A percentile compares a stretch with the other conserved stretches of the same genome.
Conservation (phyloP, 2,329 filamentous ascomycete species). For the Sclerotinia subarctica region DNA sequence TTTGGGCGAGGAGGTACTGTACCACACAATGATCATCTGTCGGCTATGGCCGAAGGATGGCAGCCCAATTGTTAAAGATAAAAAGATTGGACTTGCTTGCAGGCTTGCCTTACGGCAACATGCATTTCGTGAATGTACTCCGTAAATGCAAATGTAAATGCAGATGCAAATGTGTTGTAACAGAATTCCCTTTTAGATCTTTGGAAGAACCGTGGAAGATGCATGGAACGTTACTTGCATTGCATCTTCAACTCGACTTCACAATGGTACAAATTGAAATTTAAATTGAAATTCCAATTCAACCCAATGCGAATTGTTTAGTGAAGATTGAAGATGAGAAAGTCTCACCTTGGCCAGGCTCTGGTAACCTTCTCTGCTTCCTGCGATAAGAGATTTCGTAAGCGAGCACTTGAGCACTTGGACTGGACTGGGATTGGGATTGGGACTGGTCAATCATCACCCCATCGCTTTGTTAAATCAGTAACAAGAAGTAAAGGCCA, state of each 20-base stretch:
- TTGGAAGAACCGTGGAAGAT: conserved; percentile 8
- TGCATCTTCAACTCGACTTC: neutral
- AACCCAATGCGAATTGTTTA: conserved; percentile 5
- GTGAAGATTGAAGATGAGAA: neutral
- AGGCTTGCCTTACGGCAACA: neutral
- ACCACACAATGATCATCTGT: conserved; percentile 2
- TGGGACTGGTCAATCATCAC: neutral
- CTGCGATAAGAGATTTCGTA: neutral
- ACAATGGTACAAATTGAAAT: neutral
- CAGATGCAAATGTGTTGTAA: conserved; percentile 10
- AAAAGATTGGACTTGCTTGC: conserved; percentile 1
- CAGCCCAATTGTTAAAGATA: neutral
- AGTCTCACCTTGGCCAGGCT: neutral
- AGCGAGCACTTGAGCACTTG: conserved; percentile 17
- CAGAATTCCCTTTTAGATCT: conserved; percentile 3
- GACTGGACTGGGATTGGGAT: too few species aligned
- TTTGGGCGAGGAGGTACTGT: neutral
- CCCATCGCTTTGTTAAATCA: neutral
- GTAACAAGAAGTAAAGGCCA: conserved; percentile 4
- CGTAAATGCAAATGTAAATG: neutral
- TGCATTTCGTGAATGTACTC: conserved; percentile 12
- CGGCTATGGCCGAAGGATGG: conserved; percentile 13
- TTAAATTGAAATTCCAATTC: neutral
- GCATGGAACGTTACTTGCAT: conserved; percentile 19
- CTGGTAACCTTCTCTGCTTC: conserved; percentile 4